Conservation (phyloP, 2,329 filamentous ascomycete genomes). For the Fusarium sublunatum region DNA sequence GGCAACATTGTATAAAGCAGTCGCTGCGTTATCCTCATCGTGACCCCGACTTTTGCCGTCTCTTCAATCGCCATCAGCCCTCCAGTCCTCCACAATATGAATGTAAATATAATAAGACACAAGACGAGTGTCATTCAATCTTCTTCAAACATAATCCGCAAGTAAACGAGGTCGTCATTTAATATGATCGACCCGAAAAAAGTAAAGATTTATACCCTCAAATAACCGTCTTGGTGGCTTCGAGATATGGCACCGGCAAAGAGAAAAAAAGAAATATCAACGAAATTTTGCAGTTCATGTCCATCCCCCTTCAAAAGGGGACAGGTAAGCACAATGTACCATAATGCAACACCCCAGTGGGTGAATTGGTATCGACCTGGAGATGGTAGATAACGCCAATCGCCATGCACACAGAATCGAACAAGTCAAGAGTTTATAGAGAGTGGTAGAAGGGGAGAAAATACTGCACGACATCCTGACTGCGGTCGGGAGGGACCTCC, state of each 20-base stretch:
- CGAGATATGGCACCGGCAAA: conserved; percentile 19
- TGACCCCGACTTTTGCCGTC: conserved; percentile 34
- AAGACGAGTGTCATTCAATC: conserved; percentile 22
- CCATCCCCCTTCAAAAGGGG: conserved; percentile 6
- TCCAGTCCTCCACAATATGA: conserved; percentile 2
- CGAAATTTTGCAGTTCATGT: conserved; percentile 7
- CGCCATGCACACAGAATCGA: conserved; percentile 55
- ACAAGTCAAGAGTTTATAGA: conserved; percentile 34
- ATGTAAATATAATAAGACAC: conserved; percentile 21
- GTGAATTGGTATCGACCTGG: conserved; percentile 38
- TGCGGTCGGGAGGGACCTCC: conserved; percentile 27
- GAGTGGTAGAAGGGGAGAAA: conserved; percentile 35
- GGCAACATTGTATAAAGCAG: conserved; percentile 59
- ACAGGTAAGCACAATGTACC: conserved; percentile 8
- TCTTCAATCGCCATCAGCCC: conserved; percentile 9
- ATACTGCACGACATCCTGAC: conserved; percentile 13
- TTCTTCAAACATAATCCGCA: conserved; percentile 43
- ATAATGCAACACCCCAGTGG: conserved; percentile 22
- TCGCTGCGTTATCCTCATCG: conserved; percentile 33
- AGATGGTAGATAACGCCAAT: conserved; percentile 49
- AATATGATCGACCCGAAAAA: conserved; percentile 24
- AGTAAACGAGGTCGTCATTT: conserved; percentile 21
- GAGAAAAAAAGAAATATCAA: conserved; percentile 14
- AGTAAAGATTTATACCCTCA: conserved; percentile 25
- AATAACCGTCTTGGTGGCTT: conserved; percentile 1